Base-by-base conservation (phyloP, 805 yeast genomes). In the Candida adriatica region DNA sequence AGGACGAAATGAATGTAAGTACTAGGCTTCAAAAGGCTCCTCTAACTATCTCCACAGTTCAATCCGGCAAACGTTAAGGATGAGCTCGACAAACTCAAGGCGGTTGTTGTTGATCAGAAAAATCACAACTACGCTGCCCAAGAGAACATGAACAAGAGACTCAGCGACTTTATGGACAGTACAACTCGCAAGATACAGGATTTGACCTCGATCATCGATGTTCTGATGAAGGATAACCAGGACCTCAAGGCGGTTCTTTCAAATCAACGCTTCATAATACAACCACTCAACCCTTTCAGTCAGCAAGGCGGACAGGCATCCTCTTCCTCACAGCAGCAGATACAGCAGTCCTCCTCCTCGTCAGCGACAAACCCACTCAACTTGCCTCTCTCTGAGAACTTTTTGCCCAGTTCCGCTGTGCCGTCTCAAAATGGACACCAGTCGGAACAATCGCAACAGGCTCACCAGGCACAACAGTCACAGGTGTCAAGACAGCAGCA, bases 171-270 rank as follows among this genome's bases (percentile, higher is more conserved):
- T 32, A 38, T 48, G 22, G 53, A 49, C 14, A 38, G 48, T 11
- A 41, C 39, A 8, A 46, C 38, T 28, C 26, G 46, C 14, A 44
- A 42, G 31, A 25, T 49, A 14, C 37, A 33, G n/a, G 47, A 48
- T 25, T 20, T 51, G 18, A 39, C 33, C 26, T 34, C 46, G 6
- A 41, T 49, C 10, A 37, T 48, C 10, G 54, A 51, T 13, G 26
- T 37, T 3, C 41, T 51, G 16, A 39, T 48, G 18, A 49, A 49
- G 31, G 55, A 51, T 17, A 51, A 51, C 33, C 49, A 42, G 30
- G 51, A 49, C 19, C 32, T 51, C 27, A 51, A 48, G 24, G 35
- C 34, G 4, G 24, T 42, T 8, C 27, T 51, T 5, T 26, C 45
- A 1, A 41, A 34, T 16, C 55, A 49, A 27, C 45, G 47, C 31